A percentile compares a stretch with the other conserved stretches of the same genome.
phyloP scores from a whole-genome alignment of 2,329 filamentous ascomycete genomes.

The Blastomyces gilchristii region DNA sequence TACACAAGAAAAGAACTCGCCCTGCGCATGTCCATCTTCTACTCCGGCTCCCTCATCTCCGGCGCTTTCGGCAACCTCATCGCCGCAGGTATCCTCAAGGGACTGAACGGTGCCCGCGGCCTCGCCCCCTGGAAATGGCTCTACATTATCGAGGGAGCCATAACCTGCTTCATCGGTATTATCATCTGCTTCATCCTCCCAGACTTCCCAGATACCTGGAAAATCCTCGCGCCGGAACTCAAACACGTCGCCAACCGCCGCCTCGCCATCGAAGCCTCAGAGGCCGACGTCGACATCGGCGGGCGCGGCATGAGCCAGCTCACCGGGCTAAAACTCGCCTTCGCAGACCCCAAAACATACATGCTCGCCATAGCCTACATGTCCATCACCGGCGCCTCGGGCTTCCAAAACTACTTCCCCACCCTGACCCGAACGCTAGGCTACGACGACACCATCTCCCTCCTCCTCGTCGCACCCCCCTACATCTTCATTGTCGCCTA shows the following conservation, averaged over 20 bases:
- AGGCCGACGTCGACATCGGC: constrained; percentile 41
- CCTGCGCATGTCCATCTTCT: constrained; percentile 44
- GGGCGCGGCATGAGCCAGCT: constrained; percentile 39
- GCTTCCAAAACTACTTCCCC: constrained; percentile 50
- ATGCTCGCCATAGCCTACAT: constrained; percentile 38
- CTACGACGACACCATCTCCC: constrained; percentile 37
- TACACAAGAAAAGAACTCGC: constrained; percentile 45
- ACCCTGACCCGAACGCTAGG: constrained; percentile 40
- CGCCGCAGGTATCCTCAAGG: constrained; percentile 41
- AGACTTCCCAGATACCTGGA: constrained; percentile 39
- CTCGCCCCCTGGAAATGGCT: constrained; percentile 33
- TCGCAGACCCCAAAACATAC: constrained; percentile 43
- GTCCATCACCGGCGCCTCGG: constrained; percentile 40
- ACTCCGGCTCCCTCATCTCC: constrained; percentile 41
- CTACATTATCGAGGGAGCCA: constrained; percentile 32
- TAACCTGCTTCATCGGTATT: constrained; percentile 29
- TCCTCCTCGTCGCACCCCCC: constrained; percentile 44
- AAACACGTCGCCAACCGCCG: constrained; percentile 39
- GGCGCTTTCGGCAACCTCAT: constrained; percentile 47
- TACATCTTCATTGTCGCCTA: constrained; percentile 46
- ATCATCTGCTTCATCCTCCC: constrained; percentile 28
- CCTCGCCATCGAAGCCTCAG: constrained; percentile 42
- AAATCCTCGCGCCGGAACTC: constrained; percentile 35
- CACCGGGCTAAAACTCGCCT: constrained; percentile 42
- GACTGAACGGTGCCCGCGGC: constrained; percentile 28